Evolutionary conservation across 2,329 filamentous ascomycete species (phyloP).

Genomic region (Epichloe sp.): DNA sequence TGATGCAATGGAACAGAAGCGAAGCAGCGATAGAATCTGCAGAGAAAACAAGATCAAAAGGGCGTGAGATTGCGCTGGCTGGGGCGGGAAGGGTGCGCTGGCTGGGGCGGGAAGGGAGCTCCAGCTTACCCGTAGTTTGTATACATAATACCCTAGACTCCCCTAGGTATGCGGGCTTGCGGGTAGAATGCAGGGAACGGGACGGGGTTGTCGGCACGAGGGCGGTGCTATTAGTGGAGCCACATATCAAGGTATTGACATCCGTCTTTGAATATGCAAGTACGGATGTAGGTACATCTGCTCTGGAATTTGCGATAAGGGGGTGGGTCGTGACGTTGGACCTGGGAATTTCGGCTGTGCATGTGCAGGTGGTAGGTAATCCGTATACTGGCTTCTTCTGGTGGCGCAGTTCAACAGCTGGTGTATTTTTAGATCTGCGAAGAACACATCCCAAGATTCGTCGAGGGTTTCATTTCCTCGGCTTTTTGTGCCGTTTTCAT

Average conservation of each 20-base stretch:
- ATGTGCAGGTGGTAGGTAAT: no score
- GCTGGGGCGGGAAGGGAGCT: not conserved
- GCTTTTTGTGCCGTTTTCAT: no score
- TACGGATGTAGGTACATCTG: not conserved
- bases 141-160: no score
- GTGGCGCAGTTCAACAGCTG: not conserved
- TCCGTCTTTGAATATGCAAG: not conserved
- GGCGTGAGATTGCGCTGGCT: not conserved
- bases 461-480: no score
- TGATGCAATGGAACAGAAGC: not conserved
- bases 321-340: not conserved
- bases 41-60: not conserved
- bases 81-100: not conserved
- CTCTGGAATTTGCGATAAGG: not conserved
- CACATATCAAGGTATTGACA: not conserved
- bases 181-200: not conserved
- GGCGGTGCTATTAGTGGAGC: not conserved
- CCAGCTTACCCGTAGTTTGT: not conserved
- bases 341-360: no score
- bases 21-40: not conserved
- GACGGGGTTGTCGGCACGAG: not conserved
- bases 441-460: no score
- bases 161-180: no score
- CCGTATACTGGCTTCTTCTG: no score
- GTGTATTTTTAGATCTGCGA: not conserved